Base-by-base conservation (phyloP, 495 filamentous ascomycete species). In the Penicillium lividum region DNA sequence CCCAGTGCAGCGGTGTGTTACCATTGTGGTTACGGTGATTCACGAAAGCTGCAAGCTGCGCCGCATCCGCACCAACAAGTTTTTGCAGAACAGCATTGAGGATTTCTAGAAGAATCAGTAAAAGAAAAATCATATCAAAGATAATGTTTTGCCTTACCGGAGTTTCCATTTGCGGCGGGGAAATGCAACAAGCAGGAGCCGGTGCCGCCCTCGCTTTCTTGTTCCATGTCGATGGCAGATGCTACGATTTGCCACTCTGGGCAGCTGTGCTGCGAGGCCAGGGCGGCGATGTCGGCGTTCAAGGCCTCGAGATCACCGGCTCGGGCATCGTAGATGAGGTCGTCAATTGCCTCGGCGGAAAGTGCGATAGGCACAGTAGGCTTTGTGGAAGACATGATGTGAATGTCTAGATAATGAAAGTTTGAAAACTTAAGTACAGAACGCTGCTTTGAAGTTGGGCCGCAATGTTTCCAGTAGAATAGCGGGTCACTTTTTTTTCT, bases 1-100 rank as follows among this genome's bases (percentile, higher is more conserved):
- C 93, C 91, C 91, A 97, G 76, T 97, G 93, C 53, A 98, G 73
- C 1, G 91, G 80, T 10, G 93, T 97, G 75, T 97, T 97, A 29
- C 91, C 93, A 28, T 86, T 84, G 56, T 82, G 69, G 60, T 98
- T 97, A 22, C 67, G 81, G 73, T 70, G 81, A 73, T 94, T 87
- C 10, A 96, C 57, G 34, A 87, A 80, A 6, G 65, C 65, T 36
- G 57, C 50, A 22, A 63, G 63, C 61, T 62, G 53, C 16, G 58
- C 52, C 11, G 52, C 56, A 38, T 56, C 72, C 63, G 47, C 82
- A 65, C 54, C 72, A 9, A 62, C 57, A 13, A 70, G 56, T 15
- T 66, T 64, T 43, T 77, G 64, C 58, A 86, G 74, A 53, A 86
- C 67, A 55, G 72, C 62, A 56, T 73, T 73, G 25, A 87, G 69